phyloP scores from a whole-genome alignment of 164 flowering plant species.

The Macadamia integrifolia region DNA sequence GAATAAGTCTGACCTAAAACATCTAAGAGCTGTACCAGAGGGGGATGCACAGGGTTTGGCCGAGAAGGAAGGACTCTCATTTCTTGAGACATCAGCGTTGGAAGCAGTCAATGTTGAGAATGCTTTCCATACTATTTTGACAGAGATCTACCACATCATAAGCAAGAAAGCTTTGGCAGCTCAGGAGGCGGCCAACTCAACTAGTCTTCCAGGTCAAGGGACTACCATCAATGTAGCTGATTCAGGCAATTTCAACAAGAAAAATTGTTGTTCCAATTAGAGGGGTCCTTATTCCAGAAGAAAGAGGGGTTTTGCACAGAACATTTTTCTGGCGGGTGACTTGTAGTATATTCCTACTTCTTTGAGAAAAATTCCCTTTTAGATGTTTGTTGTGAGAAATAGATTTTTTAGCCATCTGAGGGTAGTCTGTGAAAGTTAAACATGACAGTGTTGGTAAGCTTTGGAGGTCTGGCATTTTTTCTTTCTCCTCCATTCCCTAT shows the following conservation, averaged over 20 bases:
- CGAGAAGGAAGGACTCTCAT: slow-evolving; percentile 57
- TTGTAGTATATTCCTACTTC: slow-evolving; percentile 36
- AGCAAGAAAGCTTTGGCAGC: slow-evolving; percentile 71
- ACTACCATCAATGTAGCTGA: slow-evolving; percentile 49
- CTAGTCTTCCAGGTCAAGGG: slow-evolving; percentile 49
- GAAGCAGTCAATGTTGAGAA: slow-evolving; percentile 54
- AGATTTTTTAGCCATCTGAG: slow-evolving; percentile 1
- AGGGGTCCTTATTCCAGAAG: background rate
- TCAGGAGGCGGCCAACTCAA: slow-evolving; percentile 39
- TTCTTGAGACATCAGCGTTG: slow-evolving; percentile 62
- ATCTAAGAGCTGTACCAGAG: slow-evolving; percentile 49
- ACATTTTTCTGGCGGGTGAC: background rate
- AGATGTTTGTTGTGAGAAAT: slow-evolving; percentile 2
- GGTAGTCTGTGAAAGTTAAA: slow-evolving; percentile 14
- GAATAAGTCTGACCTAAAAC: slow-evolving; percentile 56
- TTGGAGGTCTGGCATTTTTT: slow-evolving; percentile 3
- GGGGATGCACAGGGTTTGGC: slow-evolving; percentile 51
- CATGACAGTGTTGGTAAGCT: slow-evolving; percentile 7
- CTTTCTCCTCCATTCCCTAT: slow-evolving; percentile 4
- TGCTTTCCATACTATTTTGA: slow-evolving; percentile 55
- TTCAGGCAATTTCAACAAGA: slow-evolving; percentile 30
- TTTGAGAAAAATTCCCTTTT: slow-evolving; percentile 10
- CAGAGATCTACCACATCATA: slow-evolving; percentile 53
- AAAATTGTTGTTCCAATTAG: slow-evolving; percentile 46
- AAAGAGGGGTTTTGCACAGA: background rate